Conservation (phyloP, 1,284 basidiomycete genomes). For the Apiotrichum laibachii region DNA sequence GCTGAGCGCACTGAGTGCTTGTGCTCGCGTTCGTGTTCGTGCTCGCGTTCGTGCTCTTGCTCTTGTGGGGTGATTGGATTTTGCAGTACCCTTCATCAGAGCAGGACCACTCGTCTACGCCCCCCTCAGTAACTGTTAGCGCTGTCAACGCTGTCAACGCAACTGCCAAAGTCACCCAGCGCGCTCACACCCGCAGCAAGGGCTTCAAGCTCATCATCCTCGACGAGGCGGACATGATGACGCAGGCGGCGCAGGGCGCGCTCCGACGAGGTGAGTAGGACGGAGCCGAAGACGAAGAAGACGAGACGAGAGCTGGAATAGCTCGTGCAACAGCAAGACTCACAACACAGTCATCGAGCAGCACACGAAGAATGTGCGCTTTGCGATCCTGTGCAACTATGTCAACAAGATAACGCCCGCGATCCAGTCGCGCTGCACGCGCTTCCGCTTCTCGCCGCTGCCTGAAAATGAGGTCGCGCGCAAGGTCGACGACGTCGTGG, state of each 20-base stretch:
- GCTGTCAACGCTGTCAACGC: too few relatives aligned
- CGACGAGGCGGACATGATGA: slow-evolving; percentile 99
- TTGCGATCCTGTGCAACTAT: slow-evolving; percentile 99
- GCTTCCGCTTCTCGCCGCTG: slow-evolving; percentile 95
- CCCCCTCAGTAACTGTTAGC: too few relatives aligned
- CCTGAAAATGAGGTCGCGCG: slow-evolving; percentile 82
- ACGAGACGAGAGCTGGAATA: too few relatives aligned
- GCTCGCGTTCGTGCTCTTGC: too few relatives aligned
- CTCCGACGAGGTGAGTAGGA: slow-evolving; percentile 65
- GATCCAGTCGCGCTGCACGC: slow-evolving; percentile 96
- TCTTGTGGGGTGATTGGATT: not conserved
- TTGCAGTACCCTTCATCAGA: not conserved
- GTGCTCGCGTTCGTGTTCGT: too few relatives aligned
- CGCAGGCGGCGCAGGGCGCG: slow-evolving; percentile 92
- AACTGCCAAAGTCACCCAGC: too few relatives aligned
- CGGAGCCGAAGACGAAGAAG: too few relatives aligned
- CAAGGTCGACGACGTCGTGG: slow-evolving; percentile 73
- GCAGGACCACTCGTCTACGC: too few relatives aligned
- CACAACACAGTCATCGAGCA: slow-evolving; percentile 78
- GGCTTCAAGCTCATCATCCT: slow-evolving; percentile 97
- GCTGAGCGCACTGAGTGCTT: not conserved
- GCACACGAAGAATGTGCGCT: slow-evolving; percentile 96
- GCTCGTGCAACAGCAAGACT: too few relatives aligned
- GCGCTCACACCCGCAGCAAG: slow-evolving; percentile 57
- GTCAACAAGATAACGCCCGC: slow-evolving; percentile 99